Conservation (phyloP, 768 basidiomycete species). For the Zangia roseola region DNA sequence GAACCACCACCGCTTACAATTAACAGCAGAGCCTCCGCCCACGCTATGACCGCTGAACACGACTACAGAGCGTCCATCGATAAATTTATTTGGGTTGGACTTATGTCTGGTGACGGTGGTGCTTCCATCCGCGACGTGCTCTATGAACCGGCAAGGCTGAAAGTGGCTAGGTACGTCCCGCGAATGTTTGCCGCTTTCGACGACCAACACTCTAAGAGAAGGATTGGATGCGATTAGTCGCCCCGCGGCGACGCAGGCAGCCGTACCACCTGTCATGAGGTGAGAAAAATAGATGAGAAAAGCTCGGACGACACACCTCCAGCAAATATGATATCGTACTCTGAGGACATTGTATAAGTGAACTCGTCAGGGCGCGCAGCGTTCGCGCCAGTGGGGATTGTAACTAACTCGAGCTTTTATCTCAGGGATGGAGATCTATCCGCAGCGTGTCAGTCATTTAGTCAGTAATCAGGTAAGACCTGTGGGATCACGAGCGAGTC, state of each 20-base stretch:
- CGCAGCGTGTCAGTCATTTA: too few species aligned
- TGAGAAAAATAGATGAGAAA: background rate
- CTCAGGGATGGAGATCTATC: too few species aligned
- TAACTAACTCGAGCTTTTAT: too few species aligned
- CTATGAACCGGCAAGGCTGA: conserved; percentile 53
- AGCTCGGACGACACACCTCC: conserved; percentile 41
- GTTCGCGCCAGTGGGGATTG: too few species aligned
- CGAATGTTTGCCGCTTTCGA: conserved; percentile 59
- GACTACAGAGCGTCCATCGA: conserved; percentile 43
- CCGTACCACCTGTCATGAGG: conserved; percentile 39
- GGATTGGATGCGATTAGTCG: conserved; percentile 55
- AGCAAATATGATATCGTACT: conserved; percentile 55
- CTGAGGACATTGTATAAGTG: background rate
- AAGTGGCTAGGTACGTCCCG: conserved; percentile 44
- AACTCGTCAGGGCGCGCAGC: too few species aligned
- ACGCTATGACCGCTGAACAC: conserved; percentile 50
- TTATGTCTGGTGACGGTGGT: conserved; percentile 45
- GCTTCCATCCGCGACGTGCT: conserved; percentile 38
- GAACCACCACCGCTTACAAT: conserved; percentile 40
- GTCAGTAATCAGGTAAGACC: too few species aligned
- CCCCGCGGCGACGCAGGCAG: conserved; percentile 54
- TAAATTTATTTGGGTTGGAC: conserved; percentile 39
- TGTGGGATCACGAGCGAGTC: too few species aligned
- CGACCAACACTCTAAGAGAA: conserved; percentile 52
- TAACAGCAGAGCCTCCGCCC: conserved; percentile 63